Conservation (phyloP, 331 rosid genomes). For the Malus hybrid region DNA sequence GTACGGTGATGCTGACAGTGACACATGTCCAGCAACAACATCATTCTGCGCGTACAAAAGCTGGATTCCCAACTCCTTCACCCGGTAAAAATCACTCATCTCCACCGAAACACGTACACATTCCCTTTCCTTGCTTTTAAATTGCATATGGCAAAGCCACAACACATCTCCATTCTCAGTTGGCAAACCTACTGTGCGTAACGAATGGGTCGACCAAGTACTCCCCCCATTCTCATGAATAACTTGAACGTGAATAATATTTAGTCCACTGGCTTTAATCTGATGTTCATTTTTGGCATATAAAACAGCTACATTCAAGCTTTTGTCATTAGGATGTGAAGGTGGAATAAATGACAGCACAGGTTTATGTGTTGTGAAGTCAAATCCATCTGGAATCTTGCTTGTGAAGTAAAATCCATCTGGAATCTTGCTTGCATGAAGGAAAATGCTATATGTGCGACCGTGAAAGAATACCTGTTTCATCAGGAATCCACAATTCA, state of each 20-base stretch:
- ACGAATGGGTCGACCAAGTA: too few relatives aligned
- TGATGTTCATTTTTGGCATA: background rate
- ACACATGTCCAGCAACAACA: background rate
- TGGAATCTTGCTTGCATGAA: background rate
- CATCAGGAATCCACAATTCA: background rate
- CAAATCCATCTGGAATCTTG: background rate
- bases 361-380: background rate
- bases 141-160: background rate
- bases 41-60: background rate
- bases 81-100: background rate
- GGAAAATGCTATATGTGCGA: background rate
- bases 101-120: background rate
- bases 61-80: background rate
- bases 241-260: too few relatives aligned
- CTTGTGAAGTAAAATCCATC: background rate
- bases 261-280: too few relatives aligned
- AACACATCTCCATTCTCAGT: background rate
- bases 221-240: too few relatives aligned
- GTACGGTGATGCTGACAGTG: background rate
- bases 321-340: background rate
- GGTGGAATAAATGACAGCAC: background rate
- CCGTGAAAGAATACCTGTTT: background rate
- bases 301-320: background rate
- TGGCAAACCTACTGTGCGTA: background rate
- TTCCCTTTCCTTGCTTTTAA: too few relatives aligned